Evolutionary conservation across 2,329 filamentous ascomycete genomes (phyloP).

Genomic region (Pseudonectria foliicola): DNA sequence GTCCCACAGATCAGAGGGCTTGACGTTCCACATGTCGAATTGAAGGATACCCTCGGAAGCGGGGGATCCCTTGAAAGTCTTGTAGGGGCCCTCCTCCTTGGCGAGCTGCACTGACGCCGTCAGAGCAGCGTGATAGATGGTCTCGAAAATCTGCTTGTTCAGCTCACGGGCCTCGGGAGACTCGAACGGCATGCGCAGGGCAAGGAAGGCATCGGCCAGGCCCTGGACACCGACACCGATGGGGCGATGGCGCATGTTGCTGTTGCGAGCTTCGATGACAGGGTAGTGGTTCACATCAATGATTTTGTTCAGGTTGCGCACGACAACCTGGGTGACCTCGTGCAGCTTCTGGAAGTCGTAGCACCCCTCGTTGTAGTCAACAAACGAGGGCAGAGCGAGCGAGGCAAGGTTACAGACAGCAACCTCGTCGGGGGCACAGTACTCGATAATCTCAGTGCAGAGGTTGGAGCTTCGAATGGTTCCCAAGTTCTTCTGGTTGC

Average conservation of each 20-base stretch:
- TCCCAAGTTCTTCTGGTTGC: conserved; percentile 99
- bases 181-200: conserved; percentile 93
- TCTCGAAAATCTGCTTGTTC: conserved; percentile 99
- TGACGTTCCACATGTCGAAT: conserved; percentile 98
- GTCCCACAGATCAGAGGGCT: conserved; percentile 91
- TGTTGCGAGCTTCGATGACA: conserved; percentile 86
- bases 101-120: conserved; percentile 85
- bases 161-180: conserved; percentile 88
- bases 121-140: conserved; percentile 93
- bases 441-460: conserved; percentile 98
- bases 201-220: conserved; percentile 95
- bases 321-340: conserved; percentile 85
- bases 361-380: conserved; percentile 74
- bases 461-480: conserved; percentile 98
- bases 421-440: conserved; percentile 94
- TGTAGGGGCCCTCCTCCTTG: conserved; percentile 75
- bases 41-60: conserved; percentile 94
- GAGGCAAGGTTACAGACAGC: conserved; percentile 98
- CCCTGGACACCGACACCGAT: conserved; percentile 96
- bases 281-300: conserved; percentile 98
- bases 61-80: conserved; percentile 86
- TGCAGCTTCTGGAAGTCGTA: conserved; percentile 98
- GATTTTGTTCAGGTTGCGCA: conserved; percentile 95
- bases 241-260: conserved; percentile 94
- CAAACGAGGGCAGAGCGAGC: conserved; percentile 81